Conservation (phyloP, 2,329 filamentous ascomycete species). For the Aspergillus alliaceus region DNA sequence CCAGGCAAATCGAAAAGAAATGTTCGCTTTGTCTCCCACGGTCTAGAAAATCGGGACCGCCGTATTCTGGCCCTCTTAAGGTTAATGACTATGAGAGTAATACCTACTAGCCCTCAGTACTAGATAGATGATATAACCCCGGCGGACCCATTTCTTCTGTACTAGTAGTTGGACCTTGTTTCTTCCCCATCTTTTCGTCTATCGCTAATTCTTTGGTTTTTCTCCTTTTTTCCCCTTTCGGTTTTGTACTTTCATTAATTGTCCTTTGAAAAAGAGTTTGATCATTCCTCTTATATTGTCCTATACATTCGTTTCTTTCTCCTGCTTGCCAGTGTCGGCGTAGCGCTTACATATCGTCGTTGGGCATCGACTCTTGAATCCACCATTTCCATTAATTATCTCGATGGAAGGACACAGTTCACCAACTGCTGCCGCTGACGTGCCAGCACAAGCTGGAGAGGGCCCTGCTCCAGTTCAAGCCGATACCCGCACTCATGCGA, state of each 20-base stretch:
- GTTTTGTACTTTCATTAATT: not conserved
- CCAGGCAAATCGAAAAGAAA: not conserved
- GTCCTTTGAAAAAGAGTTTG: not conserved
- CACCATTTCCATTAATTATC: not conserved
- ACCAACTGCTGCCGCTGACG: slow-evolving; percentile 11
- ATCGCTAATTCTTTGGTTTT: not conserved
- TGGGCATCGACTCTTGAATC: not conserved
- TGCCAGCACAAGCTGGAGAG: slow-evolving; percentile 13
- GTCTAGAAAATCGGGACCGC: not conserved
- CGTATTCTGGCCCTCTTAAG: not conserved
- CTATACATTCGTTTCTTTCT: not conserved
- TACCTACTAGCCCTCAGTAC: too few species aligned
- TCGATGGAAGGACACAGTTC: slow-evolving; percentile 2
- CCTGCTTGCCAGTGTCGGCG: not conserved
- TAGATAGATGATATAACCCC: not conserved
- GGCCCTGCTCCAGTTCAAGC: slow-evolving; percentile 20
- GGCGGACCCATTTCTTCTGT: not conserved
- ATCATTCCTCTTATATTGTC: not conserved
- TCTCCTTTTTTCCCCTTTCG: not conserved
- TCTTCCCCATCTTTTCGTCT: not conserved
- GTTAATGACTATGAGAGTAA: not conserved
- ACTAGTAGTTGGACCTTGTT: not conserved
- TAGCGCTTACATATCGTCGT: not conserved
- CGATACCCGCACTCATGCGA: slow-evolving; percentile 13
- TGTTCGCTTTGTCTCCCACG: not conserved